These are phyloP conservation scores for Solanum aculeatissimum DNA, from an alignment of 305 asterid species.

Conservation along the genomic window DNA sequence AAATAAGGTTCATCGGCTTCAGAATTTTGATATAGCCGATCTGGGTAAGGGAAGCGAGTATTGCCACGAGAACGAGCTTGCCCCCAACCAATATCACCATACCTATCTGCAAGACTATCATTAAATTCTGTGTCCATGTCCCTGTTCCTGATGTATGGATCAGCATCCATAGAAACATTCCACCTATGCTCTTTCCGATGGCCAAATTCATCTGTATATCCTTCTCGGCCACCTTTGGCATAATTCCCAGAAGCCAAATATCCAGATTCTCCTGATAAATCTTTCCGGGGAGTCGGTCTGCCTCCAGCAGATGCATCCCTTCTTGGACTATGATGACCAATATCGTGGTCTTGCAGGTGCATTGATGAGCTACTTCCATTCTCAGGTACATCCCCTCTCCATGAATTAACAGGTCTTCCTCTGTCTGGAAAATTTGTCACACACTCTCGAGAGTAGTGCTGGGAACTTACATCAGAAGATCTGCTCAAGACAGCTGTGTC, in stretches of 20 bases:
- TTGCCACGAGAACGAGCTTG: conserved; percentile 38
- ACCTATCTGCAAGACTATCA: conserved; percentile 43
- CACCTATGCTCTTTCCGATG: conserved; percentile 57
- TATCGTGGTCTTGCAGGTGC: conserved; percentile 43
- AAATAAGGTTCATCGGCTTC: conserved; percentile 54
- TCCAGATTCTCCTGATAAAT: conserved; percentile 53
- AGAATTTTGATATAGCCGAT: conserved; percentile 43
- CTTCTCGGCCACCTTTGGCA: conserved; percentile 36
- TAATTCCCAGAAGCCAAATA: conserved; percentile 42
- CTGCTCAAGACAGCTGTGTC: conserved; percentile 40
- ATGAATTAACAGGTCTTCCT: conserved; percentile 50
- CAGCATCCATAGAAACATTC: conserved; percentile 49
- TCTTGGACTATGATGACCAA: conserved; percentile 47
- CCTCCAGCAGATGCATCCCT: conserved; percentile 50
- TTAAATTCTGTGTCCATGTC: conserved; percentile 52
- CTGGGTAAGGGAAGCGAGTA: conserved; percentile 49
- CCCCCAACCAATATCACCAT: conserved; percentile 64
- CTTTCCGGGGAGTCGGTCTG: conserved; percentile 50
- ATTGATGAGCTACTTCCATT: conserved; percentile 35
- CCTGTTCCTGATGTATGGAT: conserved; percentile 43
- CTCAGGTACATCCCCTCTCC: conserved; percentile 71
- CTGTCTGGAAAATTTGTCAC: conserved; percentile 43
- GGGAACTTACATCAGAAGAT: conserved; percentile 45
- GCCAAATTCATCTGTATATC: conserved; percentile 54
- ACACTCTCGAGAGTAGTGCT: conserved; percentile 46